Evolutionary conservation across 139 green algal species (phyloP).

Genomic region (Chlorella sp.): DNA sequence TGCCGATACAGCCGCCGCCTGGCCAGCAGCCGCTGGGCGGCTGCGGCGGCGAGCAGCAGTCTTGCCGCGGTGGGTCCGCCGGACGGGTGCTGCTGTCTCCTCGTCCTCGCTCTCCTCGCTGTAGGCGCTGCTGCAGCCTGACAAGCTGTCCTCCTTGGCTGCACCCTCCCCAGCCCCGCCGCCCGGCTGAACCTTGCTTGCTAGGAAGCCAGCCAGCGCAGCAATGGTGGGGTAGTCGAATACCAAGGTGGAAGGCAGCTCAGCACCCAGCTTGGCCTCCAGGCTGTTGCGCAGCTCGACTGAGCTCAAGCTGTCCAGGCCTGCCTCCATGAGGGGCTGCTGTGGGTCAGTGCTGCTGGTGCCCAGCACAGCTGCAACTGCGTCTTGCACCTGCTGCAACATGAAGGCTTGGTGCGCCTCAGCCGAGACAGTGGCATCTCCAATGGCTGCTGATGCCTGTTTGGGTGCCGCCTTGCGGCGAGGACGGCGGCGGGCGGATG

Average conservation of each 20-base stretch:
- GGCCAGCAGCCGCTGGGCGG: background rate
- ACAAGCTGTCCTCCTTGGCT: background rate
- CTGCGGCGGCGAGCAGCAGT: background rate
- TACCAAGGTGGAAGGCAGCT: slow-evolving; percentile 57
- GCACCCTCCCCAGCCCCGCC: background rate
- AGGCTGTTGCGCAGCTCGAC: slow-evolving; percentile 44
- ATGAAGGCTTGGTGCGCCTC: slow-evolving; percentile 23
- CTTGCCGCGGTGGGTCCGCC: no score
- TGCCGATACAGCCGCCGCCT: background rate
- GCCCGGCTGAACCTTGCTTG: background rate
- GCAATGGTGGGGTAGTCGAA: slow-evolving; percentile 68
- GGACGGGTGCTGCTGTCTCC: no score
- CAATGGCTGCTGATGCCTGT: background rate
- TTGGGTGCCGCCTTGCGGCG: background rate
- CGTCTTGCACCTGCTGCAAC: slow-evolving; percentile 37
- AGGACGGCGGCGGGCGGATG: background rate
- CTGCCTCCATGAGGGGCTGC: slow-evolving; percentile 83
- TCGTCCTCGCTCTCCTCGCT: no score
- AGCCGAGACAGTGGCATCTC: background rate
- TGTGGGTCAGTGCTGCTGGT: slow-evolving; percentile 39
- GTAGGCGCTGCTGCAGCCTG: background rate
- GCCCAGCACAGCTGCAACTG: slow-evolving; percentile 40
- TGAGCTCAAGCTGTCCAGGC: slow-evolving; percentile 79
- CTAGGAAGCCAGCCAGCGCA: slow-evolving; percentile 47
- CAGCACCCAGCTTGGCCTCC: slow-evolving; percentile 38